A percentile compares a stretch with the other conserved stretches of the same genome.
Conservation (phyloP, 306 rosid genomes). For the Vigna angularis region DNA sequence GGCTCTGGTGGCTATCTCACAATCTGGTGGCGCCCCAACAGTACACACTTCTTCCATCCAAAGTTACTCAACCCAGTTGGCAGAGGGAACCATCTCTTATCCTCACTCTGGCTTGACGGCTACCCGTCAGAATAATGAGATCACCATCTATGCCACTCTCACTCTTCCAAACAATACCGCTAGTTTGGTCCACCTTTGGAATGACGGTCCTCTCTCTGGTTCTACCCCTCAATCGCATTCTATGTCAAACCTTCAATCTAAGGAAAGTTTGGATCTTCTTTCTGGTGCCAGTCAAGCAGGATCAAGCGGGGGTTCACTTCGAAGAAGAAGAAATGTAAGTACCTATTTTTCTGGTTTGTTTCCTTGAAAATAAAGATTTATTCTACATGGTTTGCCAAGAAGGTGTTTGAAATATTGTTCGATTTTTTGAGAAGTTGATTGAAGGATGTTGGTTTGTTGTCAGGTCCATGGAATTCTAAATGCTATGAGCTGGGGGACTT, state of each 20-base stretch:
- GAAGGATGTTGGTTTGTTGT: constrained; percentile 1
- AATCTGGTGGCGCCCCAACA: constrained; percentile 36
- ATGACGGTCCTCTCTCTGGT: constrained; percentile 59
- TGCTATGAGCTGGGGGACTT: constrained; percentile 79
- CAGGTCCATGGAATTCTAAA: constrained; percentile 83
- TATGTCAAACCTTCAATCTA: neutral
- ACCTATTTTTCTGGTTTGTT: neutral
- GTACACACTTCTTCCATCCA: constrained; percentile 43
- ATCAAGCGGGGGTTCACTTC: constrained; percentile 39
- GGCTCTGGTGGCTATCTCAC: constrained; percentile 58
- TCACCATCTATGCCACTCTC: constrained; percentile 59
- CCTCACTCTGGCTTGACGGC: constrained; percentile 22
- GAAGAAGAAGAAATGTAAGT: constrained; percentile 66
- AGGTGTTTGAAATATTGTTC: neutral
- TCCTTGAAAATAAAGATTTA: neutral
- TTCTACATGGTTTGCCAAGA: constrained; percentile 10
- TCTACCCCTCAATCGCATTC: neutral
- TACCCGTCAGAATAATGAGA: constrained; percentile 46
- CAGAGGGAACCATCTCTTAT: constrained; percentile 48
- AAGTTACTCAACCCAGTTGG: neutral
- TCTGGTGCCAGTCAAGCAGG: constrained; percentile 54
- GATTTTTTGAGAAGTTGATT: constrained; percentile 21
- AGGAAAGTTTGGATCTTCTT: constrained; percentile 58
- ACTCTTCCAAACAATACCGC: constrained; percentile 45
- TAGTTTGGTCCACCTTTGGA: constrained; percentile 71